Evolutionary conservation across 495 filamentous ascomycete species (phyloP).

Genomic region (Penicillium dipodomyicola): DNA sequence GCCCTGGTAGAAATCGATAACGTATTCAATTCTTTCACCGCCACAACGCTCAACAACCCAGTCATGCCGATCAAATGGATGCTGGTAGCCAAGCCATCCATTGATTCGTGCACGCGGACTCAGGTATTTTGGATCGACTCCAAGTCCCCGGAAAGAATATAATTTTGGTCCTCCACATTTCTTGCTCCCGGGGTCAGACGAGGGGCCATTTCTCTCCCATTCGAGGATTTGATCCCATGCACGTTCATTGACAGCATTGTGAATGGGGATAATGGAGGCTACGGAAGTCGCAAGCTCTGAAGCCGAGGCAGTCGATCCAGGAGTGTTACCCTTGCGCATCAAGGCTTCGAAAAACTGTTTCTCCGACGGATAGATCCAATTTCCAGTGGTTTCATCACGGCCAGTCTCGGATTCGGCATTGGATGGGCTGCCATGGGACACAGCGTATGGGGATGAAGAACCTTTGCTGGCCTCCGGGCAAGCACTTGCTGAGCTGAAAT

Average conservation of each 20-base stretch:
- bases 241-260: conserved; percentile 94
- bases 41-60: conserved; percentile 91
- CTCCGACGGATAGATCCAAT: conserved; percentile 97
- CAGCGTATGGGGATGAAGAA: conserved; percentile 31
- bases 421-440: conserved; percentile 51
- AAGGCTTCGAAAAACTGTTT: conserved; percentile 95
- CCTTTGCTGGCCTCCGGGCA: conserved; percentile 30
- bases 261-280: conserved; percentile 88
- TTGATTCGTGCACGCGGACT: conserved; percentile 82
- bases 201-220: conserved; percentile 70
- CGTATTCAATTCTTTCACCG: conserved; percentile 84
- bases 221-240: conserved; percentile 79
- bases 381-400: conserved; percentile 60
- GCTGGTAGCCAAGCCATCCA: conserved; percentile 77
- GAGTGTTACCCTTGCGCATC: conserved; percentile 68
- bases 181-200: conserved; percentile 52
- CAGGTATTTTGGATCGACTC: conserved; percentile 60
- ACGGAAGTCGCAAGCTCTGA: conserved; percentile 64
- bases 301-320: conserved; percentile 37
- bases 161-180: conserved; percentile 78
- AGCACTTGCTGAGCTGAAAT: conserved; percentile 31
- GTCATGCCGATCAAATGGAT: conserved; percentile 94
- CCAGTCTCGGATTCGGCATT: conserved; percentile 74
- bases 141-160: conserved; percentile 73
- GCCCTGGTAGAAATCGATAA: conserved; percentile 96